phyloP scores from a whole-genome alignment of 1,284 basidiomycete species.

The Naganishia cerealis region DNA sequence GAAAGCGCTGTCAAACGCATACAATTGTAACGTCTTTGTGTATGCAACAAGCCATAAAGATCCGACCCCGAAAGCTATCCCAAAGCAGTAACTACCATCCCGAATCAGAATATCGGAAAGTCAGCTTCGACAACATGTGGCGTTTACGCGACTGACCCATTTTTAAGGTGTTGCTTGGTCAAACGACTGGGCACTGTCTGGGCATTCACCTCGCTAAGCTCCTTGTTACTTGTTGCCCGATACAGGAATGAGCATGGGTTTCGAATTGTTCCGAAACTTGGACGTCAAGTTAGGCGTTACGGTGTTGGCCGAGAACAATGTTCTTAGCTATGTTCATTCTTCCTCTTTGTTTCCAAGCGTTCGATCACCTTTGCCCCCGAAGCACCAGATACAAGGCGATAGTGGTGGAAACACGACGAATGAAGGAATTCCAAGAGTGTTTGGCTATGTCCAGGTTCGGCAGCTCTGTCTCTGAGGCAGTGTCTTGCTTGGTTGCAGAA shows the following conservation, averaged over 20 bases:
- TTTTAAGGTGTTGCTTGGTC: background rate
- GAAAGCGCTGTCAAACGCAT: too few species aligned
- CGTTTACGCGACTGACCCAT: background rate
- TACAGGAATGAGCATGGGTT: background rate
- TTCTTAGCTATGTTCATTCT: background rate
- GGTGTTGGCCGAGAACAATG: background rate
- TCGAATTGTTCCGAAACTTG: background rate
- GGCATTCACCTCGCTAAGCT: too few species aligned
- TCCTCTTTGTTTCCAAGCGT: background rate
- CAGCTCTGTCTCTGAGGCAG: background rate
- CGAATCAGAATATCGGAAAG: slow-evolving; percentile 16
- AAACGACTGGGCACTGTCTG: background rate
- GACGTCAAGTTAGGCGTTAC: background rate
- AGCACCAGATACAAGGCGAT: background rate
- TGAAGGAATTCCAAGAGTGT: background rate
- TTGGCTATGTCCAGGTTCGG: background rate
- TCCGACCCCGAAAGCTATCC: slow-evolving; percentile 30
- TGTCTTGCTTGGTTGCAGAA: background rate
- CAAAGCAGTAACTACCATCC: slow-evolving; percentile 34
- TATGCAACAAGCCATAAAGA: too few species aligned
- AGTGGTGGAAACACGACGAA: background rate
- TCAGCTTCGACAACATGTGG: slow-evolving; percentile 33
- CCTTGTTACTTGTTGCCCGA: too few species aligned
- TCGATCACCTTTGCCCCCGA: background rate
- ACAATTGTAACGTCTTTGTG: too few species aligned